Conservation (phyloP, 805 yeast genomes). For the Kluyveromyces dobzhanskii region DNA sequence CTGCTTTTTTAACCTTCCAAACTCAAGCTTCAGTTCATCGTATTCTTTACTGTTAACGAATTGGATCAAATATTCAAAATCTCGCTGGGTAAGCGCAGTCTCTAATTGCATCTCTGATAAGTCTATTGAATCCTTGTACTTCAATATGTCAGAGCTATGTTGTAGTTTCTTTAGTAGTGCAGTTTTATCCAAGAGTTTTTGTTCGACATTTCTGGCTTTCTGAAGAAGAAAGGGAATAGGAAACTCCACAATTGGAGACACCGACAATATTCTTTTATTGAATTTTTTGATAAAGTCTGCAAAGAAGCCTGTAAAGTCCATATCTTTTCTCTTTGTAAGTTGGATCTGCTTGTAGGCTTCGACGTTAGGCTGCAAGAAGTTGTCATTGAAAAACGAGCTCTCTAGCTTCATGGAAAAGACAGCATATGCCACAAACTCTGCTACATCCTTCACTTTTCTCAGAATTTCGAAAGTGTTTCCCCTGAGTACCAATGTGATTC, state of each 20-base stretch:
- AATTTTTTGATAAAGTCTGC: constrained; percentile 34
- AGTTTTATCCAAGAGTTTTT: constrained; percentile 23
- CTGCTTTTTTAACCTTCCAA: constrained; percentile 37
- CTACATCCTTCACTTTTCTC: constrained; percentile 62
- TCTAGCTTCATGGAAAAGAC: constrained; percentile 77
- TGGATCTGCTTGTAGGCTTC: constrained; percentile 25
- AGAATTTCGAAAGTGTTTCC: constrained; percentile 62
- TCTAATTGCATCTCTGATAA: constrained; percentile 17
- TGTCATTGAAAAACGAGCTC: constrained; percentile 62
- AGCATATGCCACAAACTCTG: constrained; percentile 73
- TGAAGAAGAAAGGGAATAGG: constrained; percentile 57
- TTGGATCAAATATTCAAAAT: constrained; percentile 25
- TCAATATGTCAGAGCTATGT: constrained; percentile 12
- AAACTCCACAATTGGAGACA: constrained; percentile 79
- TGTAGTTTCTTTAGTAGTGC: constrained; percentile 12
- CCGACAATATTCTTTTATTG: constrained; percentile 52
- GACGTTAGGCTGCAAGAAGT: constrained; percentile 46
- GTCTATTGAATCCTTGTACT: constrained; percentile 3
- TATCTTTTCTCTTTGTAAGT: constrained; percentile 11
- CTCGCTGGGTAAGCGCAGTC: constrained; percentile 27
- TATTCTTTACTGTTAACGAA: constrained; percentile 28
- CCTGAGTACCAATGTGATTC: constrained; percentile 80
- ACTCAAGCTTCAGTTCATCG: constrained; percentile 24
- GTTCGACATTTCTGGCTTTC: constrained; percentile 47
- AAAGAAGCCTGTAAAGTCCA: constrained; percentile 26